These are phyloP conservation scores for Kockovaella imperatae DNA, from an alignment of 768 basidiomycete genomes.

Conservation along the genomic window DNA sequence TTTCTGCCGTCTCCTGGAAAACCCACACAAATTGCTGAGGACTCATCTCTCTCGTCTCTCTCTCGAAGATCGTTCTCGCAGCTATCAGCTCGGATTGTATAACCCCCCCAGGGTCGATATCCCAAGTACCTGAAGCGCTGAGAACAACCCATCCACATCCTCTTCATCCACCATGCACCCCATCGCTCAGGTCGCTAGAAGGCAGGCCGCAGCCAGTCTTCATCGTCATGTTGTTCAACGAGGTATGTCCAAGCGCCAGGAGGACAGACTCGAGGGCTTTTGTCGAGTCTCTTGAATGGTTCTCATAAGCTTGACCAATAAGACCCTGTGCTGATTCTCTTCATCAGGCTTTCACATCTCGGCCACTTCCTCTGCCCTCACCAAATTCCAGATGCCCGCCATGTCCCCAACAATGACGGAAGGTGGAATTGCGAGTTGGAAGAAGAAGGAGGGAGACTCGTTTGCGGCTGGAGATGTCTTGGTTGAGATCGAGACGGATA, in stretches of 20 bases:
- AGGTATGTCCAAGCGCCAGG: conserved; percentile 10
- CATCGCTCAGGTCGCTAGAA: conserved; percentile 35
- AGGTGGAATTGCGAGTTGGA: conserved; percentile 96
- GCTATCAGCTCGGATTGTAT: too few species aligned
- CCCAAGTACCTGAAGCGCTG: too few species aligned
- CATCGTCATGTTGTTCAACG: conserved; percentile 25
- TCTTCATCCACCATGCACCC: conserved; percentile 24
- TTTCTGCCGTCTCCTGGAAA: too few species aligned
- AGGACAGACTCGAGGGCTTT: background rate
- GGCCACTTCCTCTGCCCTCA: conserved; percentile 64
- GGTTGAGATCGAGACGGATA: conserved; percentile 99
- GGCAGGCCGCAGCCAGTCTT: conserved; percentile 21
- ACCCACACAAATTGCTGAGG: too few species aligned
- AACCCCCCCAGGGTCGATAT: too few species aligned
- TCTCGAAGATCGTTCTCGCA: too few species aligned
- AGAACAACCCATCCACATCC: too few species aligned
- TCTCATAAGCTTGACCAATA: background rate
- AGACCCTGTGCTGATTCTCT: background rate
- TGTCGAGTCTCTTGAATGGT: background rate
- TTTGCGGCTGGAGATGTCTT: conserved; percentile 87
- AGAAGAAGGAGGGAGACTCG: conserved; percentile 87
- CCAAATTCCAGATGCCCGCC: conserved; percentile 90
- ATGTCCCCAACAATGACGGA: conserved; percentile 99
- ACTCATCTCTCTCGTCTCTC: too few species aligned
- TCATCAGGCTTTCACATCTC: conserved; percentile 74